phyloP scores from a whole-genome alignment of 441 rosid species.

The Populus hybrid region DNA sequence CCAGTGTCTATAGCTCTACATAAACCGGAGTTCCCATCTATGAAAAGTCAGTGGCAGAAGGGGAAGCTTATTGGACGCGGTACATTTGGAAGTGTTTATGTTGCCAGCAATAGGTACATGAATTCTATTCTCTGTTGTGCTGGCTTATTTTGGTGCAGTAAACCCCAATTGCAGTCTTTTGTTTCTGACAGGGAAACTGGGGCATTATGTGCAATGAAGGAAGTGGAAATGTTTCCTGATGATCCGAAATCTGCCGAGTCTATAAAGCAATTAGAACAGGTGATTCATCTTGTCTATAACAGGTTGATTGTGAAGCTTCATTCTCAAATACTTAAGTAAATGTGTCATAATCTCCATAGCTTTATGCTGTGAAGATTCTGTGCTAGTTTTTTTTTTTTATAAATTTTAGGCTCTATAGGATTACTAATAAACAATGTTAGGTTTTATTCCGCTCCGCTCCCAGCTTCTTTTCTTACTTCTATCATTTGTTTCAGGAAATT shows the following conservation, averaged over 20 bases:
- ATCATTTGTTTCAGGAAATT: conserved; percentile 63
- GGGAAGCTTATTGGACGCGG: conserved; percentile 97
- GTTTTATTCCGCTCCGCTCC: neutral
- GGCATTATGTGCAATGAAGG: conserved; percentile 96
- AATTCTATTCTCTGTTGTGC: conserved; percentile 9
- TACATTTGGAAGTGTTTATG: conserved; percentile 92
- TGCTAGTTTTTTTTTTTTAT: neutral
- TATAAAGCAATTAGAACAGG: conserved; percentile 90
- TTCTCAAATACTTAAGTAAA: neutral
- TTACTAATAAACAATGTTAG: neutral
- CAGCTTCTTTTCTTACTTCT: conserved; percentile 10
- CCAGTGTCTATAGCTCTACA: conserved; percentile 33
- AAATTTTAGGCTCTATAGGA: neutral
- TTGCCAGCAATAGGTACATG: conserved; percentile 72
- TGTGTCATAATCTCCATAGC: neutral
- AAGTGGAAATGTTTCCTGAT: conserved; percentile 83
- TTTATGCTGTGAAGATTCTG: neutral
- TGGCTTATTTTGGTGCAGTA: conserved; percentile 9
- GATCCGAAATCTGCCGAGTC: conserved; percentile 85
- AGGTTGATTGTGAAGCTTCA: neutral
- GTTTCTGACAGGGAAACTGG: conserved; percentile 66
- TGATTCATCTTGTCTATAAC: conserved; percentile 18
- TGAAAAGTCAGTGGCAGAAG: conserved; percentile 74
- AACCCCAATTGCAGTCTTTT: conserved; percentile 18
- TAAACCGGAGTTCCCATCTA: conserved; percentile 46